Evolutionary conservation across 2,329 filamentous ascomycete genomes (phyloP), one percentile per base, ranked within the genome.

Genomic region (Aspergillus transmontanensis): DNA sequence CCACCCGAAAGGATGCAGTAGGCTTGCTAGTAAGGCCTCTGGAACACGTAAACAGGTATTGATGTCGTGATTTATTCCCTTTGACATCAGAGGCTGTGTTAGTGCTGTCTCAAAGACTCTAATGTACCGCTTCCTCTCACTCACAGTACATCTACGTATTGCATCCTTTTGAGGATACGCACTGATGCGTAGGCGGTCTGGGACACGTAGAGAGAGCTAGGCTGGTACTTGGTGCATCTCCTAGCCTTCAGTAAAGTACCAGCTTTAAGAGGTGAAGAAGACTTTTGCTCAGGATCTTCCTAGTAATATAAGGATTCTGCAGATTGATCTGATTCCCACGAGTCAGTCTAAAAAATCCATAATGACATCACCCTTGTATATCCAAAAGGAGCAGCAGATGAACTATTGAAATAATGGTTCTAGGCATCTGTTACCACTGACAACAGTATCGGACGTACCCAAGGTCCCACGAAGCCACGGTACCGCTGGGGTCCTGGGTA

Each of bases 321-420:
- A n/a, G 19, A 4, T 41, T 41, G 39, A 41, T 19, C 39, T 41
- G 16, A 19, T 19, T 41, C 19, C 16, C 39, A n/a, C 3, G 43
- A 45, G 19, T 43, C 3, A 19, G 21, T 46, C n/a, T 12, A 10
- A 23, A 46, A 39, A 23, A 23, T 23, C 32, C 19, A 36, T 21
- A 4, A 54, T 36, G 51, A 16, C 32, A 54, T 36, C 51, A 54
- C 30, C 19, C 14, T 34, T 9, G 16, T 4, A 32, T n/a, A 2
- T 32, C 14, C 50, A 16, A 53, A 3, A 34, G 6, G 3, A n/a
- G 28, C 34, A n/a, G 28, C 34, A 6, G 28, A 54, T 23, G 28
- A 54, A 54, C 51, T 54, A 54, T 54, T 54, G 51, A 54, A 54
- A 36, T 14, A 54, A 36, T 55, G 23, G 9, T 26, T 36, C n/a